Base-by-base conservation (phyloP, 306 rosid genomes). In the Castanea mollissima region DNA sequence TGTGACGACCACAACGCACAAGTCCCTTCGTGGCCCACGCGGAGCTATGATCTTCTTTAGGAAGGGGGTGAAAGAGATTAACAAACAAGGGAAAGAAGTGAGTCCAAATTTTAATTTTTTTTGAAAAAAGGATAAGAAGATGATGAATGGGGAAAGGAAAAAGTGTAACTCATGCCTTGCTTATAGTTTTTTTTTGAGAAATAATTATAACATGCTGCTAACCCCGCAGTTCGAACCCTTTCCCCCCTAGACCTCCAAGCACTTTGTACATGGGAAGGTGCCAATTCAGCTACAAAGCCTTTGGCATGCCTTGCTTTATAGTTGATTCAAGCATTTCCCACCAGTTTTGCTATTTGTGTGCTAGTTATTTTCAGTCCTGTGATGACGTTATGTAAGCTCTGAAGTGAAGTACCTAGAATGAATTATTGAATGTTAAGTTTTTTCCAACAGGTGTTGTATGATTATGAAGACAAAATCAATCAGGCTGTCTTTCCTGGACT, bases 401-500 rank as follows among this genome's bases (percentile, higher is more conserved):
- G n/a, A 79, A 52, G 23, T 74, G 76, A 46, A 76, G 59, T 81
- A 77, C 55, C 52, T 54, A 21, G 73, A 78, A 76, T 59, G 31
- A 51, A 69, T 62, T 78, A 41, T 75, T 56, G 69, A 64, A 57
- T 70, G 76, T 63, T 85, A 68, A 67, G 9, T 79, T 81, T 38
- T 76, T 38, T 84, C 75, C 34, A 79, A 13, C 87, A 91, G 94
- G 92, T 91, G 76, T 77, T 92, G 57, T 92, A 89, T 79, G 94
- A 90, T 82, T 90, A 76, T 7, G 91, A 90, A 86, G 97, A 91
- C 89, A 94, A 87, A 87, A 93, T 93, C 75, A 93, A 93, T 70
- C 92, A 89, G 85, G 98, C 98, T 81, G 93, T 93, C 82, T 93
- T 93, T 81, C 98, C 98, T 74, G 98, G 98, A 84, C 93, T 93